These are phyloP conservation scores for Golubevia pallescens DNA, from an alignment of 1,284 basidiomycete species.

Conservation along the genomic window DNA sequence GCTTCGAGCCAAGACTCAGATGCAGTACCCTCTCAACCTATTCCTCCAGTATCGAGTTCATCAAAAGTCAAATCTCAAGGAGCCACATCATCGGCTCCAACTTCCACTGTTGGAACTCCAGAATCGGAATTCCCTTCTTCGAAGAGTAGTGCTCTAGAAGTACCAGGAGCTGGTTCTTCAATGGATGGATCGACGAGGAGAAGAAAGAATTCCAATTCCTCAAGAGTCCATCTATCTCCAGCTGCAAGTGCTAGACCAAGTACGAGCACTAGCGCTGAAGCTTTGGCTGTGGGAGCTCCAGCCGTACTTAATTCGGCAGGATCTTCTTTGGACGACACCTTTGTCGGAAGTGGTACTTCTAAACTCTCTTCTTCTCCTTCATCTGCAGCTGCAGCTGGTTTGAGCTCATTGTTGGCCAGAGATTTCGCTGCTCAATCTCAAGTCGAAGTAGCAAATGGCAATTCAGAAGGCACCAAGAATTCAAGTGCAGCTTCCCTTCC, in stretches of 20 bases:
- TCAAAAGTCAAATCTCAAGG: slow-evolving; percentile 5
- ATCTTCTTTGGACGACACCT: not conserved
- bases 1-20: slow-evolving; percentile 21
- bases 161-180: not conserved
- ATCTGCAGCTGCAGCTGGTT: slow-evolving; percentile 11
- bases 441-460: not conserved
- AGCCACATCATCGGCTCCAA: slow-evolving; percentile 3
- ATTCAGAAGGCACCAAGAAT: not conserved
- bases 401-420: slow-evolving; percentile 7
- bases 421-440: slow-evolving; percentile 7
- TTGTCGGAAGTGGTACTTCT: not conserved
- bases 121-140: not conserved
- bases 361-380: slow-evolving; percentile 3
- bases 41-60: slow-evolving; percentile 17
- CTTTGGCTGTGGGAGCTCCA: not conserved
- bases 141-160: not conserved
- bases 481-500: not conserved
- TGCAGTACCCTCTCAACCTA: slow-evolving; percentile 22
- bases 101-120: slow-evolving; percentile 1
- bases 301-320: not conserved
- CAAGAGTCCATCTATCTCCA: not conserved
- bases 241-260: not conserved
- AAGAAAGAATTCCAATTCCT: not conserved
- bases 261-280: not conserved
- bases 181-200: not conserved